Evolutionary conservation across 768 basidiomycete genomes (phyloP), one percentile per base, ranked within the genome.

Genomic region (Tylopilus intermedius): DNA sequence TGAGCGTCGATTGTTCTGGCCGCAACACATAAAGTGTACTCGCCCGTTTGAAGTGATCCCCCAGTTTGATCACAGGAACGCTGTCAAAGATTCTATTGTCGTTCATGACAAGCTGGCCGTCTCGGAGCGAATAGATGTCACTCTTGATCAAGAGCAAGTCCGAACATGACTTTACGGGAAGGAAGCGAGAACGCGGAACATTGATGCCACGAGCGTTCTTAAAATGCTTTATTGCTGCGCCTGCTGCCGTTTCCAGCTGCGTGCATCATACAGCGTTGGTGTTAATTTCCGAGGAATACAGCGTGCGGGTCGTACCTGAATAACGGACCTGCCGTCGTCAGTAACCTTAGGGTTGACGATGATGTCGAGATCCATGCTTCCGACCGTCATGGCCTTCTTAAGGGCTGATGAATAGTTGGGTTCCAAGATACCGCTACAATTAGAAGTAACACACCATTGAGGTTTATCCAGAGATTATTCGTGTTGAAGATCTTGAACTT

Each of bases 401-500:
- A 96, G 79, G 44, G 92, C 93, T 84, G 65, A 39, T 10, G 60
- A 48, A 64, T 21, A 32, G 33, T 33, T 37, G 33, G 22, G 3
- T 24, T 21, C 22, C 1, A 14, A 11, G 29, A 29, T 44, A 18
- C 0, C 18, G 8, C 37, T 32, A 2, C 30, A 30, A 29, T 48
- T 15, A 53, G 24, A 32, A 33, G 35, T 0, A n/a, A 68, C 66
- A 54, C 66, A 82, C 86, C 83, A 72, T 82, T 84, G 54, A 90
- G 73, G 68, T 88, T 83, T 71, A 88, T 80, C 86, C 85, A 88
- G 62, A 88, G 63, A 66, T 87, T 89, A 74, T 90, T 90, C 37
- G 88, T 87, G 77, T 90, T 89, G 78, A 93, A 88, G 68, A 90
- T 91, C 78, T 92, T 90, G 83, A 96, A 94, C 71, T 94, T 93